Conservation (phyloP, 2,329 filamentous ascomycete species). For the Dothideomycetes sp. region DNA sequence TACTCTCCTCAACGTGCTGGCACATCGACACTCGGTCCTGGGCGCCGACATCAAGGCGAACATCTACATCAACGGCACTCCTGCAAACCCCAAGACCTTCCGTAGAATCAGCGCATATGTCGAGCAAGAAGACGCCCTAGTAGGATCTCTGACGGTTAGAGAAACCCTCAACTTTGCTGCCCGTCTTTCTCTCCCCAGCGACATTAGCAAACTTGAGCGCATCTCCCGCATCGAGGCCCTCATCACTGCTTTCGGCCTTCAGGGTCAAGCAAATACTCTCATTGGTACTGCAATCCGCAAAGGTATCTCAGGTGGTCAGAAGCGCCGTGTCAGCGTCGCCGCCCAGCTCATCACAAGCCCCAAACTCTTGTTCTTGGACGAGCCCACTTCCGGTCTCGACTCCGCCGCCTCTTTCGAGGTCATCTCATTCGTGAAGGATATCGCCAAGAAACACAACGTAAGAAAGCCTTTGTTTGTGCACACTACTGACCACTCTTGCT, state of each 20-base stretch:
- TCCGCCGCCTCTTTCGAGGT: slow-evolving; percentile 68
- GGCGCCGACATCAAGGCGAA: slow-evolving; percentile 43
- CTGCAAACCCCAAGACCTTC: slow-evolving; percentile 44
- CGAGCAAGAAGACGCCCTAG: slow-evolving; percentile 78
- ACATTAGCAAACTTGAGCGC: slow-evolving; percentile 46
- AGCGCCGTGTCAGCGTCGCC: slow-evolving; percentile 67
- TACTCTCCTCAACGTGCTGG: slow-evolving; percentile 70
- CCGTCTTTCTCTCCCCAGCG: slow-evolving; percentile 46
- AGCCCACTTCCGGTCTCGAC: slow-evolving; percentile 75
- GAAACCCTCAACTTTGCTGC: slow-evolving; percentile 75
- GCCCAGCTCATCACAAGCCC: slow-evolving; percentile 73
- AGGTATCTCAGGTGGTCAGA: slow-evolving; percentile 77
- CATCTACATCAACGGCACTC: slow-evolving; percentile 52
- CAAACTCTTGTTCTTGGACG: slow-evolving; percentile 71
- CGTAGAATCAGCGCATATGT: slow-evolving; percentile 64
- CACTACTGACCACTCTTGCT: not conserved
- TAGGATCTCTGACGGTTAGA: slow-evolving; percentile 67
- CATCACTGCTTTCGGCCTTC: slow-evolving; percentile 62
- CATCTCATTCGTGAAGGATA: slow-evolving; percentile 56
- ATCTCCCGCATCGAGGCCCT: slow-evolving; percentile 53
- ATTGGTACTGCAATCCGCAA: slow-evolving; percentile 76
- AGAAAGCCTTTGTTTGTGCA: too few species aligned
- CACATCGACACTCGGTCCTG: slow-evolving; percentile 46
- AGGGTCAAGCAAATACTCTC: slow-evolving; percentile 55
- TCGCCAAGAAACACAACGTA: slow-evolving; percentile 57